Evolutionary conservation across 805 yeast species (phyloP), one percentile per base, ranked within the genome.

Genomic region (Nakazawaea ishiwadae): DNA sequence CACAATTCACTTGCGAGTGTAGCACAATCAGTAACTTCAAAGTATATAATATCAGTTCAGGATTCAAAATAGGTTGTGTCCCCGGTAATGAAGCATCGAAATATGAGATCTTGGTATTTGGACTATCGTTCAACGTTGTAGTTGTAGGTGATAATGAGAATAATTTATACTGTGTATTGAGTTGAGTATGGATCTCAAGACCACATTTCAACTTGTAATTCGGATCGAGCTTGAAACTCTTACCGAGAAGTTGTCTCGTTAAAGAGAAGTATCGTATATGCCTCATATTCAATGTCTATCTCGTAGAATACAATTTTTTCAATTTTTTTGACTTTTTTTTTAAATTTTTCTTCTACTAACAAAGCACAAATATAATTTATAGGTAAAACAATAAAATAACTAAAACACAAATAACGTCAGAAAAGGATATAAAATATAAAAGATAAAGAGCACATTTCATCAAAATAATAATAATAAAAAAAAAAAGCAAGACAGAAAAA

Each of bases 61-160:
- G 75, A 56, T 90, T 91, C 36, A 93, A 59, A 32, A 52, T 66
- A 0, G 99, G 99, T 57, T 85, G 95, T 0, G 97, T 81, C 2
- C 99, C 99, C 0, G 99, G 99, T 19, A 93, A 58, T 6, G 91
- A 85, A 10, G 82, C 73, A 62, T 93, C 99, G 54, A 81, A 93
- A 53, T 64, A 84, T 12, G 95, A 81, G 2, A 84, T 77, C 31
- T 73, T 72, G 3, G 81, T 53, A 60, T 91, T 91, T 4, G 29
- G 34, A 7, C 3, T 42, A 1, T 48, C 52, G 5, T 67, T 65
- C 34, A 54, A 60, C 10, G 62, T 60, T 33, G 75, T 68, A 40
- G 75, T 70, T 5, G 71, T 63, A 19, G 66, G 62, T 1, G 90
- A 73, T 2, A 68, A 51, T 3, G 96, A 84, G 51, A 93, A 93